A percentile compares a stretch with the other conserved stretches of the same genome.
phyloP scores from a whole-genome alignment of 306 rosid species.

The Quercus alba region DNA sequence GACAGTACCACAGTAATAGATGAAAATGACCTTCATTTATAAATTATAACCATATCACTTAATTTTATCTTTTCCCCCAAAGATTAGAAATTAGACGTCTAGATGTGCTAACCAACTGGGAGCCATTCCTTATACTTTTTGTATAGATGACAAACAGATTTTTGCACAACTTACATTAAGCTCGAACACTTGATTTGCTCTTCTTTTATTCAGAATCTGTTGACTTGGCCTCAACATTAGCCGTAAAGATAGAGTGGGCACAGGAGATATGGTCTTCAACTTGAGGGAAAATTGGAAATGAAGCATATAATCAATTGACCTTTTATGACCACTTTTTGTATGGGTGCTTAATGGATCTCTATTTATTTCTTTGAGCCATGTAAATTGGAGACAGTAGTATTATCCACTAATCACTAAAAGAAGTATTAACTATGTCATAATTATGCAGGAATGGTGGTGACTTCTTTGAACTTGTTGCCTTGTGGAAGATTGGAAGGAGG shows the following conservation, averaged over 20 bases:
- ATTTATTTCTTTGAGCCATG: not conserved
- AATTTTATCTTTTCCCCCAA: no score
- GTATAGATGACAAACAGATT: not conserved
- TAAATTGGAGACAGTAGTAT: not conserved
- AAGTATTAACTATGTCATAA: not conserved
- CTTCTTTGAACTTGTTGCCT: conserved; percentile 83
- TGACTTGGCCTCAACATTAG: not conserved
- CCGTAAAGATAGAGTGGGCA: no score
- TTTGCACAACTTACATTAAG: not conserved
- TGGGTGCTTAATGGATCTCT: not conserved
- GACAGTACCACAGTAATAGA: no score
- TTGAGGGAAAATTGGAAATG: not conserved
- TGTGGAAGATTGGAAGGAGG: conserved; percentile 96
- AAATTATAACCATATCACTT: no score
- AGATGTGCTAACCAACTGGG: not conserved
- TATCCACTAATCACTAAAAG: not conserved
- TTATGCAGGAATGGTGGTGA: conserved; percentile 94
- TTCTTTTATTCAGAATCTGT: not conserved
- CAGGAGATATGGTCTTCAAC: not conserved
- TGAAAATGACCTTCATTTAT: no score
- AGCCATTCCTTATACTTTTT: not conserved
- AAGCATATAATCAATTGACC: not conserved
- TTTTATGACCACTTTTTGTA: not conserved
- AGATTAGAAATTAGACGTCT: not conserved
- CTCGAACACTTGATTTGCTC: not conserved